Base-by-base conservation (phyloP, 805 yeast genomes). In the Wickerhamomyces mucosus region DNA sequence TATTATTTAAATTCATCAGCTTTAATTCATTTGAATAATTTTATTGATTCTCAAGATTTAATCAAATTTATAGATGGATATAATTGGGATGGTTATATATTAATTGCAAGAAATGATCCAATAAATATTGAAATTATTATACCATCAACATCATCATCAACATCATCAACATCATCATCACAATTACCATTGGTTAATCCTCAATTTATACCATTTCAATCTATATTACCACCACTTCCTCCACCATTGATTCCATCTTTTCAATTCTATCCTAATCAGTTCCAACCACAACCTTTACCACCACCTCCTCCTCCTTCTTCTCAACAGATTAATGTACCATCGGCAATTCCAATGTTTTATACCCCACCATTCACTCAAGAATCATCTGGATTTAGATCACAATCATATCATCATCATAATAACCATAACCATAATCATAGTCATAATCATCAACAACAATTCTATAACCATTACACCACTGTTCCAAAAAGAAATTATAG, bases 61-160 rank as follows among this genome's bases (percentile, higher is more conserved):
- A 18, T 26, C 4, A 34, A 39, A 10, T 21, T 27, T 8, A 27
- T 48, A 5, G 41, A 48, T 8, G 50, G 50, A 6, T 37, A 31
- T 15, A 25, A 21, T 2, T 48, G 48, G 39, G 17, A 28, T 12
- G 48, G 42, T 3, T 33, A n/a, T n/a, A 18, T 31, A 1, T 30
- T 47, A 4, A 14, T 26, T 4, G 42, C 39, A 4, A 27, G 34
- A 11, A 26, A 36, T 16, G 37, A 33, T 20, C 21, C 8, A 11
- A 20, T 20, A 12, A 22, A 20, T 20, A 20, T 11, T 11, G 11
- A 20, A 20, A 20, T 20, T 20, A 15, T 21, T 27, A 12, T 20
- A 21, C 3, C 21, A 29, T 16, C 33, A 34, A 11, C 31, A 17
- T 14, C 27, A 18, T 5, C 30, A 22, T 3, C 32, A 28, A 23